phyloP scores from a whole-genome alignment of 2,329 filamentous ascomycete species.

The Aaosphaeria pasadenensis region DNA sequence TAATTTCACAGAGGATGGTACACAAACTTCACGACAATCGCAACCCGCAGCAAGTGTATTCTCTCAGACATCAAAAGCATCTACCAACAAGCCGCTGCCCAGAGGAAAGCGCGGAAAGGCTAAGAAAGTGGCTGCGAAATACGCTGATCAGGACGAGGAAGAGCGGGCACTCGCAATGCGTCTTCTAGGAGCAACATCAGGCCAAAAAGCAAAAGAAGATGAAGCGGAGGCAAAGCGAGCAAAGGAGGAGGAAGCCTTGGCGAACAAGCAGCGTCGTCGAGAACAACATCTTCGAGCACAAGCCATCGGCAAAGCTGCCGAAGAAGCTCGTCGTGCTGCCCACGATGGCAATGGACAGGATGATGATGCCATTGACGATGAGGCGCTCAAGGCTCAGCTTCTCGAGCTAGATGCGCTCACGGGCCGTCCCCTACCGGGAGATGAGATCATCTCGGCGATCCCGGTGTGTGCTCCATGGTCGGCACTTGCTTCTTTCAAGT shows the following conservation, averaged over 20 bases:
- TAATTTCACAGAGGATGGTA: conserved; percentile 22
- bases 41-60: conserved; percentile 23
- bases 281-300: conserved; percentile 78
- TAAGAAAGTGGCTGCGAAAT: conserved; percentile 86
- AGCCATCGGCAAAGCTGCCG: conserved; percentile 71
- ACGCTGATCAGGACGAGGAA: conserved; percentile 92
- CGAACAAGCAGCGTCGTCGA: conserved; percentile 69
- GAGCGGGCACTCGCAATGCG: conserved; percentile 80
- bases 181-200: conserved; percentile 76
- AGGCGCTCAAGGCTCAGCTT: conserved; percentile 45
- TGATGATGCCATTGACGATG: conserved; percentile 57
- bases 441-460: conserved; percentile 71
- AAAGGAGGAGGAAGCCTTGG: conserved; percentile 69
- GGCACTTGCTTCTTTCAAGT: conserved; percentile 72
- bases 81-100: conserved; percentile 32
- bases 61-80: conserved; percentile 23
- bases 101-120: conserved; percentile 79
- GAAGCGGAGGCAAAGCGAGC: conserved; percentile 61
- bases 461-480: conserved; percentile 63
- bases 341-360: conserved; percentile 25
- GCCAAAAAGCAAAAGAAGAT: conserved; percentile 64
- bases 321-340: conserved; percentile 59
- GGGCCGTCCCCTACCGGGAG: conserved; percentile 73
- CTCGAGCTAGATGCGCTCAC: conserved; percentile 65
- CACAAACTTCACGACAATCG: conserved; percentile 22